phyloP scores from a whole-genome alignment of 23 red algal genomes.

The Gracilariopsis chorda region DNA sequence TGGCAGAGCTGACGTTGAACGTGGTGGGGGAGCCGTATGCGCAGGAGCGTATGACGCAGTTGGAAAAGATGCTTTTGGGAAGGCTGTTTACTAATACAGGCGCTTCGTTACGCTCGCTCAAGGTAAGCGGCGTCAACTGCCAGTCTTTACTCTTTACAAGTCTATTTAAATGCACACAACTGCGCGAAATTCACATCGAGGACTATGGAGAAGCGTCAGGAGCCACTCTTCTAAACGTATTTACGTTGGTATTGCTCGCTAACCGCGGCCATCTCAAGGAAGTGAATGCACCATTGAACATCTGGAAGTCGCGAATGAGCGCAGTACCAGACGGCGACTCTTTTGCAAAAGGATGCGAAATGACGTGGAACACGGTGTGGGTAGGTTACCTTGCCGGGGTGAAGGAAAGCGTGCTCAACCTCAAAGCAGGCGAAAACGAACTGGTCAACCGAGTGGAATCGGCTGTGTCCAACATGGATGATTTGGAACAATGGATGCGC shows the following conservation, averaged over 20 bases:
- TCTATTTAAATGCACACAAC: constrained; percentile 44
- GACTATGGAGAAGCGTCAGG: constrained; percentile 26
- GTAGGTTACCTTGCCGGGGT: constrained; percentile 37
- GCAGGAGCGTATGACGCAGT: neutral
- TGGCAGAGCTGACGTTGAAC: neutral
- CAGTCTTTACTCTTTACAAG: constrained; percentile 31
- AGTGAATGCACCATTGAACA: constrained; percentile 15
- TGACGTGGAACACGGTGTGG: constrained; percentile 54
- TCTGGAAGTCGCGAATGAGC: neutral
- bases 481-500: constrained; percentile 7
- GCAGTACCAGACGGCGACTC: neutral
- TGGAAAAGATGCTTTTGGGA: constrained; percentile 37
- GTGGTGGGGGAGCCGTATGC: constrained; percentile 23
- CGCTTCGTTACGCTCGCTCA: neutral
- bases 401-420: constrained; percentile 38
- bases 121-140: constrained; percentile 23
- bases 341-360: neutral
- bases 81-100: constrained; percentile 40
- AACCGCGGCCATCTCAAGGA: neutral
- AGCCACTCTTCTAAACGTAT: constrained; percentile 1
- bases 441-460: constrained; percentile 3
- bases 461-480: constrained; percentile 11
- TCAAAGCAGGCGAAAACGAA: constrained; percentile 26
- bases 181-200: neutral
- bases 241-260: constrained; percentile 23